Evolutionary conservation across 2,329 filamentous ascomycete species (phyloP).

Genomic region (Chrysoporthe puriensis): DNA sequence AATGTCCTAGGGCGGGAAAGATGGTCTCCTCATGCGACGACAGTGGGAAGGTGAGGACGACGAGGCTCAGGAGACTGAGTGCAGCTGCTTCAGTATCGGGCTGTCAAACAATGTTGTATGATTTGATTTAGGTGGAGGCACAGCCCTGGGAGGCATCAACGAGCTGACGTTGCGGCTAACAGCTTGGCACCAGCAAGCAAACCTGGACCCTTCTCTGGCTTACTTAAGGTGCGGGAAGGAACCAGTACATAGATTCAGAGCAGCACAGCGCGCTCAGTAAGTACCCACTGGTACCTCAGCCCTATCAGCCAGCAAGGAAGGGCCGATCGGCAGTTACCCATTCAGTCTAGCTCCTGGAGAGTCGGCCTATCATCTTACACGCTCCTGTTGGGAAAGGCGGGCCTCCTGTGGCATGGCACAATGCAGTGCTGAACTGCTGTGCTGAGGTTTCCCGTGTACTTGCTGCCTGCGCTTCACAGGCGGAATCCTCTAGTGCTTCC

Average conservation of each 20-base stretch:
- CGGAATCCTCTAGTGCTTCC: too few relatives aligned
- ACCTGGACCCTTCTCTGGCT: neutral
- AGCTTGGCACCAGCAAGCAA: neutral
- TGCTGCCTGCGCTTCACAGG: neutral
- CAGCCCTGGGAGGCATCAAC: constrained; percentile 18
- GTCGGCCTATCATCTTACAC: constrained; percentile 21
- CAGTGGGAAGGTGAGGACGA: neutral
- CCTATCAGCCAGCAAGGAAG: neutral
- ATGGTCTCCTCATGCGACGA: neutral
- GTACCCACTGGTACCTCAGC: neutral
- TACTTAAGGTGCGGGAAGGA: neutral
- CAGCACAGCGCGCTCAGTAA: neutral
- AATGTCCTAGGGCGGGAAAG: neutral
- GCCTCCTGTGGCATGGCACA: neutral
- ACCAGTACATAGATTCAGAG: neutral
- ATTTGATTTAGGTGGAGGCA: neutral
- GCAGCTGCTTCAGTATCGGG: neutral
- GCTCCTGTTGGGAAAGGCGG: neutral
- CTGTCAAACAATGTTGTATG: neutral
- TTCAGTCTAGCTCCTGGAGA: neutral
- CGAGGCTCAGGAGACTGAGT: neutral
- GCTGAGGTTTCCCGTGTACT: neutral
- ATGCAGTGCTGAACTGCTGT: neutral
- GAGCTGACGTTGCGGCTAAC: constrained; percentile 20
- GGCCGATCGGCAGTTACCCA: constrained; percentile 3